A percentile compares a stretch with the other conserved stretches of the same genome.
phyloP scores from a whole-genome alignment of 345 rosid genomes.

The Gossypium arboreum region DNA sequence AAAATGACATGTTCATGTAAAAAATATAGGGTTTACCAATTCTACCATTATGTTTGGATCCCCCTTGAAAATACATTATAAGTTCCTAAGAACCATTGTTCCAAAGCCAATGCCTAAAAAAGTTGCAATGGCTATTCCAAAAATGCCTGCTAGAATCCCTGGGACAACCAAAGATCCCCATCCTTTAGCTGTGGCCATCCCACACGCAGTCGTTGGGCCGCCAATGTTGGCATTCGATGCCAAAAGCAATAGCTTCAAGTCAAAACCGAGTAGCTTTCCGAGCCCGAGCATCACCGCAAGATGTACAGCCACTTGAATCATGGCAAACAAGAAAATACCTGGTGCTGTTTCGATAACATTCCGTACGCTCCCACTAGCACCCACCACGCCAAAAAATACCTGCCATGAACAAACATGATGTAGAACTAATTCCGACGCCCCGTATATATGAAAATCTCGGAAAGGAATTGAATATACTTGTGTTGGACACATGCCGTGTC shows the following conservation, averaged over 20 bases:
- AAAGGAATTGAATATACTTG: background rate
- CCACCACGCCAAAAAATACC: constrained; percentile 69
- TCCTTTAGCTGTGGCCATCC: constrained; percentile 84
- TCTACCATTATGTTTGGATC: too few relatives aligned
- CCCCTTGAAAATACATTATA: constrained; percentile 24
- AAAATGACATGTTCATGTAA: too few relatives aligned
- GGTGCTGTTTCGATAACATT: constrained; percentile 70
- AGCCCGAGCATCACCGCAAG: constrained; percentile 47
- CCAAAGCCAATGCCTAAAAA: constrained; percentile 77
- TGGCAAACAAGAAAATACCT: constrained; percentile 62
- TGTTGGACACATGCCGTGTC: background rate
- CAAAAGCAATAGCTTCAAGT: constrained; percentile 51
- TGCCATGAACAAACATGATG: constrained; percentile 14
- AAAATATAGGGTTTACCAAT: too few relatives aligned
- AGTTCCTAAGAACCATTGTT: constrained; percentile 45
- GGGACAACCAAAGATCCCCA: constrained; percentile 75
- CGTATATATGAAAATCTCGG: background rate
- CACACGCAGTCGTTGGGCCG: constrained; percentile 89
- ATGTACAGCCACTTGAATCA: constrained; percentile 61
- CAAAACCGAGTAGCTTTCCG: constrained; percentile 49
- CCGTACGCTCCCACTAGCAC: constrained; percentile 77
- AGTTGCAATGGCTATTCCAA: constrained; percentile 67
- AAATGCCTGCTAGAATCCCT: constrained; percentile 65
- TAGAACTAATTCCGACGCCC: too few relatives aligned
- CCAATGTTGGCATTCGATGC: constrained; percentile 85